Evolutionary conservation across 768 basidiomycete genomes (phyloP), one percentile per base, ranked within the genome.

Genomic region (Boletus edulis): DNA sequence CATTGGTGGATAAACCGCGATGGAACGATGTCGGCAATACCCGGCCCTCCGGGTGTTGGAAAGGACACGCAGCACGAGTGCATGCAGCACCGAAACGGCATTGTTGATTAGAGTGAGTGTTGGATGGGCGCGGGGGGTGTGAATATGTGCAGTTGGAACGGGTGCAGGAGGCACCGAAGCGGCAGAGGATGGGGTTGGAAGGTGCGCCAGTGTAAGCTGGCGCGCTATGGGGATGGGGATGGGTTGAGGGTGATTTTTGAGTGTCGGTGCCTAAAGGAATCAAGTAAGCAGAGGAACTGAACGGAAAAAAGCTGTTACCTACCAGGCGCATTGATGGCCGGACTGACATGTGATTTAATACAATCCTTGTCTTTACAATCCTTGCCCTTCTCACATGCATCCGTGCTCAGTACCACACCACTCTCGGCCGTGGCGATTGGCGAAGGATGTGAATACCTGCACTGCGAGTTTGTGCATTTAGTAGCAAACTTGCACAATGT

Each of bases 381-480:
- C 67, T 86, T 89, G 17, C 91, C 91, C 46, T 87, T 84, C 63
- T 94, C 91, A 71, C 97, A 99, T 18, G 92, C 78, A 54, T 98
- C 96, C 54, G 91, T 94, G 63, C 91, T 96, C 52, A 99, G 78
- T 2, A 98, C 97, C 58, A 99, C 81, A 10, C 95, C 97, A 63
- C 90, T 94, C 73, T 96, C 94, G 32, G 89, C 80, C 17, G 96
- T 97, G 7, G 97, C 95, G 4, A 94, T 92, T n/a, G 97, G 97
- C 10, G 91, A 94, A 5, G 97, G 95, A 70, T 99, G 97, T 10
- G 93, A 92, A 71, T 85, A 98, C 17, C 89, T 80, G 71, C 97
- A 99, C 44, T 86, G 78, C 0, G 89, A 78, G 69, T 98, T 96
- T 46, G 87, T 89, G 73, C 97, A 99, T 61, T 94, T 96, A 22